Conservation (phyloP, 441 rosid species). For the Jatropha multifida region DNA sequence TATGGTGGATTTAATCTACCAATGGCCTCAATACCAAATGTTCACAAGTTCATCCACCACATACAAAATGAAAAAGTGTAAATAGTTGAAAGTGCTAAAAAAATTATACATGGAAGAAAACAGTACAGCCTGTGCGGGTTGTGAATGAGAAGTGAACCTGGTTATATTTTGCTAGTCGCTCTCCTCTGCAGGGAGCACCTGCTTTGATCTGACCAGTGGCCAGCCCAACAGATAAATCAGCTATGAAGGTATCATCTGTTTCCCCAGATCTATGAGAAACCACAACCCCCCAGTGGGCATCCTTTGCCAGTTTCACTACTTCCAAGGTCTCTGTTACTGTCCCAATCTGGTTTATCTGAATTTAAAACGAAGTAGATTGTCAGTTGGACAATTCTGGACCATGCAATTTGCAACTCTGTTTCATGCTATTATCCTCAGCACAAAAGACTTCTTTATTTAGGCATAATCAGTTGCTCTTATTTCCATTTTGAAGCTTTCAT, state of each 20-base stretch:
- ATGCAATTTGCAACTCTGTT: not conserved
- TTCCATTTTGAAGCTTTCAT: not conserved
- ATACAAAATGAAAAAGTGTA: not conserved
- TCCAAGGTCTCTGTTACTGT: constrained; percentile 92
- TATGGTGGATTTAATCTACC: not conserved
- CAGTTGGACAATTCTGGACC: constrained; percentile 1
- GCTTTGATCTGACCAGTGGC: constrained; percentile 85
- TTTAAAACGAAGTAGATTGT: constrained; percentile 2
- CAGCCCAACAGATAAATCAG: constrained; percentile 89
- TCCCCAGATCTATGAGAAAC: constrained; percentile 90
- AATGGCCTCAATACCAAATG: not conserved
- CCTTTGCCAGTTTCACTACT: constrained; percentile 85
- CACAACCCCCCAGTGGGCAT: constrained; percentile 89
- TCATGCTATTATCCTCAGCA: constrained; percentile 4
- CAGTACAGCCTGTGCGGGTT: not conserved
- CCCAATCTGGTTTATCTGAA: constrained; percentile 93
- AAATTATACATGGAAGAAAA: not conserved
- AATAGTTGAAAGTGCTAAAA: not conserved
- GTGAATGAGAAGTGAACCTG: constrained; percentile 52
- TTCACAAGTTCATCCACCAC: not conserved
- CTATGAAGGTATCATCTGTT: constrained; percentile 85
- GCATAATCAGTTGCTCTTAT: not conserved
- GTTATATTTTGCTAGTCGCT: constrained; percentile 87
- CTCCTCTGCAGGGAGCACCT: constrained; percentile 99
- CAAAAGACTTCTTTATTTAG: not conserved